phyloP scores from a whole-genome alignment of 2,329 filamentous ascomycete species.

The Neonectria faginata region DNA sequence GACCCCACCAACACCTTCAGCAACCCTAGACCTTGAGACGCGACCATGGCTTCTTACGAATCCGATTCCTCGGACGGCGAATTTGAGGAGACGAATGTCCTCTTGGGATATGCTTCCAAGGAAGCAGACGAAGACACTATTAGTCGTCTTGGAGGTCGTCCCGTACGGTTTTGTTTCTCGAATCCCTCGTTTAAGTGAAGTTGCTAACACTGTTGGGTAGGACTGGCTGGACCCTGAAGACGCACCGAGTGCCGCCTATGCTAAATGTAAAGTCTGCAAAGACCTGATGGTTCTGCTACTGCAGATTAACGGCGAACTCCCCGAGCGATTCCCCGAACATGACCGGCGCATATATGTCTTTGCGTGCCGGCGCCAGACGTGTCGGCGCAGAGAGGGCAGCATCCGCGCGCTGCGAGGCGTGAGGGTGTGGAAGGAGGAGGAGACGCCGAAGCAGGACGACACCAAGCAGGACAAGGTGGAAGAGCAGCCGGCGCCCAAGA shows the following conservation, averaged over 20 bases:
- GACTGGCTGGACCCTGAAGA: constrained; percentile 83
- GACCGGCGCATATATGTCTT: constrained; percentile 91
- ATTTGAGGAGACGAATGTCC: constrained; percentile 85
- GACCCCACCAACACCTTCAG: constrained; percentile 52
- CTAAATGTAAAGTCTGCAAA: constrained; percentile 89
- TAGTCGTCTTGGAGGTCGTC: constrained; percentile 87
- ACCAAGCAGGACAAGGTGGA: constrained; percentile 48
- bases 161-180: constrained; percentile 69
- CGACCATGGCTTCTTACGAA: constrained; percentile 80
- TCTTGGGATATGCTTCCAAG: constrained; percentile 88
- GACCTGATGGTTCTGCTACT: constrained; percentile 85
- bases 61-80: constrained; percentile 83
- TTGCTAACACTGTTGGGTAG: constrained; percentile 59
- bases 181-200: constrained; percentile 6
- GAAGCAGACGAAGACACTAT: constrained; percentile 84
- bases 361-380: constrained; percentile 80
- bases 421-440: constrained; percentile 63
- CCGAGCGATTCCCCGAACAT: constrained; percentile 86
- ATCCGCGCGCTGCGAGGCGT: constrained; percentile 80
- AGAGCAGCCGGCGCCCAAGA: constrained; percentile 51
- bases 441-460: constrained; percentile 44
- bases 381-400: constrained; percentile 84
- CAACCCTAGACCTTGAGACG: constrained; percentile 34
- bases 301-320: constrained; percentile 91
- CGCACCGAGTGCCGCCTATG: constrained; percentile 79